Percentiles rank a stretch among this genome's conserved stretches.
phyloP scores from a whole-genome alignment of 805 yeast species.

The Cyberlindnera euphorbiae region DNA sequence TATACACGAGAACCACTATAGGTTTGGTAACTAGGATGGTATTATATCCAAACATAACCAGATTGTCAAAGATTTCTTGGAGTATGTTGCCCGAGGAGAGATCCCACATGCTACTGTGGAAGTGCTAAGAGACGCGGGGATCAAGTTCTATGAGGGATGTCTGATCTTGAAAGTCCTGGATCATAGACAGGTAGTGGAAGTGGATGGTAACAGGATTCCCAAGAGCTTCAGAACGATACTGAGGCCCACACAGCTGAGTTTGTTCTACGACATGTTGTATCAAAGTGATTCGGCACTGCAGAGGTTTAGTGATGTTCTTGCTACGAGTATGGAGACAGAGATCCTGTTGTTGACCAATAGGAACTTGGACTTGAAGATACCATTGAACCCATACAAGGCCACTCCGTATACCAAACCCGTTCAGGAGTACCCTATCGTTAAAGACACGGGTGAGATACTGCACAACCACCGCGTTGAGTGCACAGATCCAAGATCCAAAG shows the following conservation, averaged over 20 bases:
- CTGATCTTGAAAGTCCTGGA: slow-evolving; percentile 82
- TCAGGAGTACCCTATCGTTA: slow-evolving; percentile 36
- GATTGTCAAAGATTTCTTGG: slow-evolving; percentile 72
- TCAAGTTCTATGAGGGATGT: slow-evolving; percentile 85
- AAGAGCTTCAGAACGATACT: slow-evolving; percentile 73
- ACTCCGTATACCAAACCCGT: slow-evolving; percentile 41
- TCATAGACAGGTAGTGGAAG: slow-evolving; percentile 49
- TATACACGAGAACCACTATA: slow-evolving; percentile 84
- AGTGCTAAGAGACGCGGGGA: slow-evolving; percentile 80
- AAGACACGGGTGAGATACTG: slow-evolving; percentile 26
- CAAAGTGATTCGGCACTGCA: slow-evolving; percentile 71
- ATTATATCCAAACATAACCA: slow-evolving; percentile 77
- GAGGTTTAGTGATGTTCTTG: slow-evolving; percentile 71
- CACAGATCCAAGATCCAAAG: slow-evolving; percentile 31
- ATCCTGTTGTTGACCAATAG: slow-evolving; percentile 73
- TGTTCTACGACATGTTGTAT: slow-evolving; percentile 79
- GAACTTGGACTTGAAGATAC: slow-evolving; percentile 68
- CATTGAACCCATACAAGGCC: slow-evolving; percentile 60
- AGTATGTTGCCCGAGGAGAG: slow-evolving; percentile 72
- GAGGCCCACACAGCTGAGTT: slow-evolving; percentile 73
- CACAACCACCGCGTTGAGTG: slow-evolving; percentile 39
- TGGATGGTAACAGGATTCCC: slow-evolving; percentile 34
- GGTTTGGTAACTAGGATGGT: slow-evolving; percentile 86
- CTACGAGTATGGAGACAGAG: slow-evolving; percentile 85
- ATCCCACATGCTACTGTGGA: slow-evolving; percentile 90